A percentile compares a stretch with the other conserved stretches of the same genome.
Conservation (phyloP, 306 rosid species). For the Delonix regia region DNA sequence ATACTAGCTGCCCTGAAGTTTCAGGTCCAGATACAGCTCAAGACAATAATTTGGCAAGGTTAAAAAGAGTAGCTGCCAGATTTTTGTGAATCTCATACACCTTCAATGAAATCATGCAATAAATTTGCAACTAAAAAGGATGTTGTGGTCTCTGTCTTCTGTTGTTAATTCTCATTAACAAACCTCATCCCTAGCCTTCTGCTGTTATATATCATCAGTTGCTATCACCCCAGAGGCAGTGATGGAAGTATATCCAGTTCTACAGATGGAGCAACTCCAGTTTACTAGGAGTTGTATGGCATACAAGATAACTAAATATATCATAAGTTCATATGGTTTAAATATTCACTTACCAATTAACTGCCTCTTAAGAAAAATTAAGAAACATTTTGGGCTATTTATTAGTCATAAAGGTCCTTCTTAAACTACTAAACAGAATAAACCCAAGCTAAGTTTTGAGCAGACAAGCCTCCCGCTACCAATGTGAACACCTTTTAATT, state of each 20-base stretch:
- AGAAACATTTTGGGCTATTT: not conserved
- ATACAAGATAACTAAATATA: not conserved
- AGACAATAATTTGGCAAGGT: not conserved
- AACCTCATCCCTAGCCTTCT: not conserved
- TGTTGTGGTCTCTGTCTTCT: not conserved
- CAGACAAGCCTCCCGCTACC: not conserved
- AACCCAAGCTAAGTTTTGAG: not conserved
- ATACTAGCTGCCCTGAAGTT: not conserved
- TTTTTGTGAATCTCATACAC: not conserved
- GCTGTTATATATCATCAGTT: not conserved
- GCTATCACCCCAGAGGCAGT: not conserved
- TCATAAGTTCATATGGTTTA: not conserved
- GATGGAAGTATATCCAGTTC: slow-evolving; percentile 13
- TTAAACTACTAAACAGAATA: slow-evolving; percentile 4
- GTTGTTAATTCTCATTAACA: not conserved
- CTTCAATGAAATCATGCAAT: not conserved
- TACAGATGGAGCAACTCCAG: slow-evolving; percentile 17
- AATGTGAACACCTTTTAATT: not conserved
- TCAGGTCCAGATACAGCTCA: not conserved
- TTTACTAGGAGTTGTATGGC: not conserved
- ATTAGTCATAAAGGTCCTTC: not conserved
- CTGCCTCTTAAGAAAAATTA: not conserved
- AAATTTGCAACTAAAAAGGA: not conserved
- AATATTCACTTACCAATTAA: slow-evolving; percentile 27
- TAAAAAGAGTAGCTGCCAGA: not conserved